Evolutionary conservation across 306 rosid species (phyloP).

Genomic region (Begonia masoniana): DNA sequence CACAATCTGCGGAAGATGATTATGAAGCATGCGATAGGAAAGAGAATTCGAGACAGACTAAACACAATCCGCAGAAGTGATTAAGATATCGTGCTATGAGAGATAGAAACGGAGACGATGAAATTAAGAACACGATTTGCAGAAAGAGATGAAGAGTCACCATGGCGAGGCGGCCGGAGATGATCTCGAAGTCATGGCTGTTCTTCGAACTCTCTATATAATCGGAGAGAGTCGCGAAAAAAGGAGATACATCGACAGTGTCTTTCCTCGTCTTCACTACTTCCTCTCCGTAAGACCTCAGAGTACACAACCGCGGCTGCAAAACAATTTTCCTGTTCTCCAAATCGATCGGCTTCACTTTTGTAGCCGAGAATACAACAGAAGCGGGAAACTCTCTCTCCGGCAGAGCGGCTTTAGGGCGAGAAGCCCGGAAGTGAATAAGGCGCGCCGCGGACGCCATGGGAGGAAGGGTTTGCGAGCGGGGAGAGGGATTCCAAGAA

Average conservation of each 20-base stretch:
- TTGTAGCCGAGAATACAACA: conserved; percentile 29
- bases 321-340: conserved; percentile 45
- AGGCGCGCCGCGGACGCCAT: conserved; percentile 46
- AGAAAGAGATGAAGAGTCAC: conserved; percentile 19
- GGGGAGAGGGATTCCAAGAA: conserved; percentile 1
- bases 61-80: too few species aligned
- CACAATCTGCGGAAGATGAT: too few species aligned
- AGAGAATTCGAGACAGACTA: too few species aligned
- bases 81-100: too few species aligned
- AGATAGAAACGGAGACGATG: too few species aligned
- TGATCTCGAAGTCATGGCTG: conserved; percentile 80
- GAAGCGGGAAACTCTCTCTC: conserved; percentile 14
- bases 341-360: conserved; percentile 21
- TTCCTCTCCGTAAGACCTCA: conserved; percentile 53
- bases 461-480: background rate
- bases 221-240: conserved; percentile 63
- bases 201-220: conserved; percentile 76
- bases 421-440: conserved; percentile 25
- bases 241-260: conserved; percentile 25
- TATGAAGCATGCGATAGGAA: too few species aligned
- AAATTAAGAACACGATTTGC: too few species aligned
- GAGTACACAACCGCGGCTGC: conserved; percentile 77
- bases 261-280: conserved; percentile 29
- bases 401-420: conserved; percentile 1
- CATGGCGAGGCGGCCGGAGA: conserved; percentile 97